phyloP scores from a whole-genome alignment of 1,284 basidiomycete genomes.

The Sanghuangporus weigelae region DNA sequence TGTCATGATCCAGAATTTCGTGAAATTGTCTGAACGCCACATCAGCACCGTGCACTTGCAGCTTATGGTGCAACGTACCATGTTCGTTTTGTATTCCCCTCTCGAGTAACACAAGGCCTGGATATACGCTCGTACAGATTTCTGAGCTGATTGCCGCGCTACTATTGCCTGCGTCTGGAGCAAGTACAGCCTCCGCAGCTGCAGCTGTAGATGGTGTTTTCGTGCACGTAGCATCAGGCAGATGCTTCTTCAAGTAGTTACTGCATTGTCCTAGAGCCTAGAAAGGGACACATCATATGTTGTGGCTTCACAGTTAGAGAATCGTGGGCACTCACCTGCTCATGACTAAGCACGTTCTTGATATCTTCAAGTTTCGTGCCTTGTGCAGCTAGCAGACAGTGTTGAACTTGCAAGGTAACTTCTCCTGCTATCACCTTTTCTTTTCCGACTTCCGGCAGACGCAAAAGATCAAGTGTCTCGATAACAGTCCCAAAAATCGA shows the following conservation, averaged over 20 bases:
- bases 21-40: conserved; percentile 48
- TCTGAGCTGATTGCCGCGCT: conserved; percentile 70
- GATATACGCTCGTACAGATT: conserved; percentile 52
- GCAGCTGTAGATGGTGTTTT: conserved; percentile 63
- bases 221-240: conserved; percentile 48
- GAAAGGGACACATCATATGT: conserved; percentile 2
- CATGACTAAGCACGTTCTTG: conserved; percentile 61
- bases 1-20: conserved; percentile 56
- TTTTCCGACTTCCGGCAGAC: conserved; percentile 35
- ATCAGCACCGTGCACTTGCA: neutral
- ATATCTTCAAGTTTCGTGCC: conserved; percentile 51
- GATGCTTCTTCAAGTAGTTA: conserved; percentile 44
- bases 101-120: conserved; percentile 49
- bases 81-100: conserved; percentile 59
- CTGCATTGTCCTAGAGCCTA: conserved; percentile 77
- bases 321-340: conserved; percentile 47
- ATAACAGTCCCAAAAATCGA: conserved; percentile 66
- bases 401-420: conserved; percentile 53
- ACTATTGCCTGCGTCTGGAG: conserved; percentile 26
- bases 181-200: conserved; percentile 52
- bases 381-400: conserved; percentile 56
- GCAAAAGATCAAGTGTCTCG: conserved; percentile 66
- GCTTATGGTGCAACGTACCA: conserved; percentile 33
- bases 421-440: conserved; percentile 52
- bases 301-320: conserved; percentile 1